phyloP scores from a whole-genome alignment of 2,329 filamentous ascomycete species.

The Talaromyces atroroseus region DNA sequence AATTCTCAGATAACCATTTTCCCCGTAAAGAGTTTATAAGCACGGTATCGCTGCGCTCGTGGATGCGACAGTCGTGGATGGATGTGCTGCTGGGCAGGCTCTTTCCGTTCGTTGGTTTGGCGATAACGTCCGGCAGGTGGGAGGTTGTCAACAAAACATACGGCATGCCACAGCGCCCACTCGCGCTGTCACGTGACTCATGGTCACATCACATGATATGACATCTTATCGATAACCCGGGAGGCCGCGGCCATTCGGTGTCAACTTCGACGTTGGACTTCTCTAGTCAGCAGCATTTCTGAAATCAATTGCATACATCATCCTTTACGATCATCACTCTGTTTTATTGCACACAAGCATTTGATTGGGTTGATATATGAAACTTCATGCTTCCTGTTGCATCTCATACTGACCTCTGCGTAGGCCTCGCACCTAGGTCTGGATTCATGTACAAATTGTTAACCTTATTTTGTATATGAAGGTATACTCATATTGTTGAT shows the following conservation, averaged over 20 bases:
- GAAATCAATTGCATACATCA: neutral
- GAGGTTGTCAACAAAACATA: slow-evolving; percentile 35
- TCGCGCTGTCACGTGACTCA: slow-evolving; percentile 14
- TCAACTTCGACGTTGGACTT: neutral
- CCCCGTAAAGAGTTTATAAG: neutral
- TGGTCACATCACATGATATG: neutral
- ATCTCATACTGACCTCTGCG: neutral
- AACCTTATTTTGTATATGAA: neutral
- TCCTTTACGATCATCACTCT: neutral
- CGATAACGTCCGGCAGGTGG: neutral
- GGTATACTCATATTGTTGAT: slow-evolving; percentile 1
- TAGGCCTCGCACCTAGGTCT: neutral
- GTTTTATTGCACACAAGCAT: neutral
- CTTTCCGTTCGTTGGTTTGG: slow-evolving; percentile 7
- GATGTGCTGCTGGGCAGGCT: neutral
- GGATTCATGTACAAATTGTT: neutral
- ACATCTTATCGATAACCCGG: slow-evolving; percentile 8
- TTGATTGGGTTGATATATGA: neutral
- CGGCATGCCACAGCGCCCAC: slow-evolving; percentile 22
- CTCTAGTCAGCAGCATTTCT: neutral
- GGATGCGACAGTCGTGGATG: slow-evolving; percentile 1
- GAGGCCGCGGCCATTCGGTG: neutral
- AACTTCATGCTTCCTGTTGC: neutral
- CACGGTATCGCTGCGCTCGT: neutral
- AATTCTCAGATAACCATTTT: slow-evolving; percentile 8